Base-by-base conservation (phyloP, 768 basidiomycete species). In the Auricularia auricula-judae region DNA sequence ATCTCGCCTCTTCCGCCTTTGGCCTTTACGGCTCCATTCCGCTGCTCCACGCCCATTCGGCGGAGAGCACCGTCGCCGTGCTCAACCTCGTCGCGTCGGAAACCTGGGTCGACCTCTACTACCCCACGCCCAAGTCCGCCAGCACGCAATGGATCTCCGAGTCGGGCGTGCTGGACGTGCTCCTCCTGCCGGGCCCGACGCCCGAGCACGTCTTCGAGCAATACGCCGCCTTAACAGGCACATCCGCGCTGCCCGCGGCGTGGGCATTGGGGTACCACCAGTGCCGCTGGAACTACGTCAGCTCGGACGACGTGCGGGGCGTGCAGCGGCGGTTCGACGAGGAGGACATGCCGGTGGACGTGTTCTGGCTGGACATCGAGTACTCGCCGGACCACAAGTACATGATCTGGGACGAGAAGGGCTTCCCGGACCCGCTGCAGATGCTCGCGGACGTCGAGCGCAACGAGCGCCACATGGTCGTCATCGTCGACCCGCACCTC, bases 71-170 rank as follows among this genome's bases (percentile, higher is more conserved):
- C 5, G 93, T 98, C 43, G 96, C 86, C 3, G 80, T 98, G 47
- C 91, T 98, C 78, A 85, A 94, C 70, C 86, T 88, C 3, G 80
- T 93, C 21, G 92, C 77, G 0, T 95, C 94, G 1, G 97, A 99
- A 71, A 93, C 93, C 0, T 98, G 92, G 88, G 88, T 99, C 60
- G 97, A 98, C 71, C 83, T 98, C 36, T 85, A 80, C 3, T 91
- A 91, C 71, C 74, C 85, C 3, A 77, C 82, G 2, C 77, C 80
- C 10, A 84, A 80, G 67, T 88, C 89, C 7, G 89, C 91, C 0
- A 81, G 88, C 67, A 94, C 96, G 0, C 97, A 98, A 72, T 99
- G 96, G 97, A 86, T 98, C 67, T 93, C 95, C 5, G 97, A 99
- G 75, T 93, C 93, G 3, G 97, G 97, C 54, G 94, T 98, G 66